Evolutionary conservation across 257 asterid genomes (phyloP), one percentile per base, ranked within the genome.

Genomic region (Nicotiana attenuata): DNA sequence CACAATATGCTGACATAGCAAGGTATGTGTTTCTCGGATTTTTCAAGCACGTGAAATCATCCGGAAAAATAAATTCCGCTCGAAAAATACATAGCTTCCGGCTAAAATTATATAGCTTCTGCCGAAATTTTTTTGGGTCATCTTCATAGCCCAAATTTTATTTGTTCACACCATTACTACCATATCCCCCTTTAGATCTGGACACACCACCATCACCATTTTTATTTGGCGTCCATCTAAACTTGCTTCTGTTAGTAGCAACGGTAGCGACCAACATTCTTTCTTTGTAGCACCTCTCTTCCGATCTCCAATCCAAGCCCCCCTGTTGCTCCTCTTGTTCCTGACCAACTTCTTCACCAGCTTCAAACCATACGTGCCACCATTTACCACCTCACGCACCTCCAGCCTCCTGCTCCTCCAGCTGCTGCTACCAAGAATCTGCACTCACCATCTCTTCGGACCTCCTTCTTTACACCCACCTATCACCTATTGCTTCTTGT

Each of bases 221-320:
- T n/a, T n/a, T n/a, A n/a, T n/a, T n/a, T n/a, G n/a, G n/a, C n/a
- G n/a, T n/a, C n/a, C n/a, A n/a, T 22, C 88, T 96, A 5, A 96
- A 96, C 89, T 65, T 96, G 65, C 69, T 96, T 20, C 98, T 96
- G 82, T 61, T 96, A 80, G 78, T 92, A 8, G 97, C 97, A 77
- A 96, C 94, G 99, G 99, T 92, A 7, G 99, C 97, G 77, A 96
- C 99, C 90, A 96, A 96, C 87, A 91, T 96, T 82, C 93, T 96
- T 83, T 96, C 99, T 59, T 94, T 96, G 78, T 96, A 96, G 92
- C 99, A 96, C 85, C 99, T 96, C 89, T 94, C 99, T 82, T 84
- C 97, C 92, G 92, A 88, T 88, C 82, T 92, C 88, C 92, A 88
- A 10, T 85, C 94, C 86, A 86, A 80, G 5, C n/a, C 89, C 94